Evolutionary conservation across 306 rosid genomes (phyloP).

Genomic region (Rosa multiflora): DNA sequence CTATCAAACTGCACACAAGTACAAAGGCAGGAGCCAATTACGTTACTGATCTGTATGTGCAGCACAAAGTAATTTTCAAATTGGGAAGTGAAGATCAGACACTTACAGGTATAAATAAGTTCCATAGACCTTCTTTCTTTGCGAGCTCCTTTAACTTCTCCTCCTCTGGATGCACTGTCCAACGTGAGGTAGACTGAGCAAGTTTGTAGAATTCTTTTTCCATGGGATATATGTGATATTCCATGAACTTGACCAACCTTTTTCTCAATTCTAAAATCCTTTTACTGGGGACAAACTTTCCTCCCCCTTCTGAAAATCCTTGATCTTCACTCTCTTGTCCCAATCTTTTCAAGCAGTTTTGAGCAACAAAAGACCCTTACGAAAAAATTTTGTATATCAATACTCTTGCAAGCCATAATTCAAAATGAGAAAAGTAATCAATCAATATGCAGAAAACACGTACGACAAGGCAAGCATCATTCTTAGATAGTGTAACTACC

Average conservation of each 20-base stretch:
- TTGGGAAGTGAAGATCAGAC: conserved; percentile 26
- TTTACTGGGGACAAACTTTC: conserved; percentile 64
- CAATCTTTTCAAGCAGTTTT: conserved; percentile 30
- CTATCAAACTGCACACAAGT: conserved; percentile 73
- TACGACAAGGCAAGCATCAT: conserved; percentile 18
- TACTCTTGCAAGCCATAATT: conserved; percentile 25
- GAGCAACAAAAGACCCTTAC: conserved; percentile 33
- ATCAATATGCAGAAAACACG: conserved; percentile 23
- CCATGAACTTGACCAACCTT: conserved; percentile 75
- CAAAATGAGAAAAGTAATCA: conserved; percentile 4
- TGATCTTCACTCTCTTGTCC: conserved; percentile 42
- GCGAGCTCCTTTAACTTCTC: conserved; percentile 88
- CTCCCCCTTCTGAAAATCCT: conserved; percentile 44
- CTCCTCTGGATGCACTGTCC: conserved; percentile 93
- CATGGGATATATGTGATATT: conserved; percentile 82
- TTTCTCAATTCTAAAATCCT: conserved; percentile 56
- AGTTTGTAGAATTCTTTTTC: conserved; percentile 81
- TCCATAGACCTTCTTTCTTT: conserved; percentile 95
- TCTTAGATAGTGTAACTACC: conserved; percentile 46
- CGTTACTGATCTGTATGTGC: background rate
- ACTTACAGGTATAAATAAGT: conserved; percentile 88
- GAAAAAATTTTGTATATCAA: conserved; percentile 19
- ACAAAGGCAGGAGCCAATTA: conserved; percentile 14
- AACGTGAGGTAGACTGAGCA: conserved; percentile 72
- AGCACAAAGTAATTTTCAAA: background rate